Evolutionary conservation across 495 filamentous ascomycete genomes (phyloP).

Genomic region (Penicillium waksmanii): DNA sequence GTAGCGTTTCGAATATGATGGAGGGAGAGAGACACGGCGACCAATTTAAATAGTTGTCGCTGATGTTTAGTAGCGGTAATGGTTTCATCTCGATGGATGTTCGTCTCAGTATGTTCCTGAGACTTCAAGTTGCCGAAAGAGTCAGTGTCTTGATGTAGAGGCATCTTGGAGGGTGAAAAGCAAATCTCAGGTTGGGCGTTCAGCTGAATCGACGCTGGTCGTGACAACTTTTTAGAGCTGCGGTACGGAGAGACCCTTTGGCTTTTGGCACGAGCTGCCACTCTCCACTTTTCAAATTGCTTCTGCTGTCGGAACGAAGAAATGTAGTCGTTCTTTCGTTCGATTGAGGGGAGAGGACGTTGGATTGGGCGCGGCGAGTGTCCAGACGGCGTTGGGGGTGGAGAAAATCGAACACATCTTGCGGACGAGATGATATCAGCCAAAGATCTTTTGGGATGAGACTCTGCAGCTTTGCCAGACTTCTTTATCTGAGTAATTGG

Average conservation of each 20-base stretch:
- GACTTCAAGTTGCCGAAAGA: not conserved
- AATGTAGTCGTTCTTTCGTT: constrained; percentile 21
- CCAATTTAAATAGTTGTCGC: constrained; percentile 5
- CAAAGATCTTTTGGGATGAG: not conserved
- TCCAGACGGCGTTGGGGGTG: constrained; percentile 2
- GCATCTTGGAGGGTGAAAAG: constrained; percentile 7
- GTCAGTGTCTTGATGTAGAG: not conserved
- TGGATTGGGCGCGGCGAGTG: constrained; percentile 2
- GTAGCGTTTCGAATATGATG: constrained; percentile 13
- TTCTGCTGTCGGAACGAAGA: constrained; percentile 20
- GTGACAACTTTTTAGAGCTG: constrained; percentile 8
- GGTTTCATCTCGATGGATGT: not conserved
- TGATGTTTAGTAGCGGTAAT: not conserved
- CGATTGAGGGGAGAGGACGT: constrained; percentile 17
- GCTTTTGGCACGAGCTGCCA: constrained; percentile 5
- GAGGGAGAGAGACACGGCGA: constrained; percentile 22
- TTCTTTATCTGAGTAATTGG: constrained; percentile 1
- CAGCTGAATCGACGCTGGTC: not conserved
- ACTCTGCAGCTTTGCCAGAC: not conserved
- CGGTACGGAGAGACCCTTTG: constrained; percentile 16
- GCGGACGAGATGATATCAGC: not conserved
- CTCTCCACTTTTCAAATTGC: constrained; percentile 27
- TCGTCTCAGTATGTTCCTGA: not conserved
- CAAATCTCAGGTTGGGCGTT: constrained; percentile 9
- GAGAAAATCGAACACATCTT: constrained; percentile 26